Conservation (phyloP, 345 rosid genomes). For the Citrus inodora region DNA sequence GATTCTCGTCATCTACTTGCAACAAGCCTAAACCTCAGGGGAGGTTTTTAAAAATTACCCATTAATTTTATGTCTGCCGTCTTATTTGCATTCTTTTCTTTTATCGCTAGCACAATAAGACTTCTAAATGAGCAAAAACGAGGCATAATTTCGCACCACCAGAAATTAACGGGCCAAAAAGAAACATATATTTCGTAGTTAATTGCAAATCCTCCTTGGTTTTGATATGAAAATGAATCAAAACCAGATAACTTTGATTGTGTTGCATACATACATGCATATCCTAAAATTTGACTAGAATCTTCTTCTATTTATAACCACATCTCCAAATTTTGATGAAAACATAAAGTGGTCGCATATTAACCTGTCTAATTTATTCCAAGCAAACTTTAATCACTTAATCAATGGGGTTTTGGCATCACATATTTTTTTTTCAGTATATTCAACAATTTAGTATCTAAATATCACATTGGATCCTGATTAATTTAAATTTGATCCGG, state of each 20-base stretch:
- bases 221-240: background rate
- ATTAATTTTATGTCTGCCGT: background rate
- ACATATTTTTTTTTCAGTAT: too few relatives aligned
- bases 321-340: background rate
- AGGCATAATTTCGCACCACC: background rate
- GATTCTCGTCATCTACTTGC: too few relatives aligned
- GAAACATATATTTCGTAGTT: background rate
- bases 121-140: background rate
- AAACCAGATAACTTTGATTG: background rate
- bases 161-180: background rate
- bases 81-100: background rate
- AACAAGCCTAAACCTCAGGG: too few relatives aligned
- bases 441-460: too few relatives aligned
- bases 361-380: background rate
- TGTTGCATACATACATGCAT: background rate
- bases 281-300: background rate
- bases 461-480: too few relatives aligned
- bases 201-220: background rate
- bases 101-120: background rate
- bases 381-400: background rate
- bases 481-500: fast-evolving
- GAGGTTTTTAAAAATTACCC: too few relatives aligned
- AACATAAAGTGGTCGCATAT: background rate
- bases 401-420: background rate
- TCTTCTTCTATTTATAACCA: background rate